Percentiles rank a stretch among this genome's conserved stretches.
These are phyloP conservation scores for Sanghuangporus weigelae DNA, from an alignment of 1,284 basidiomycete genomes.

Conservation along the genomic window DNA sequence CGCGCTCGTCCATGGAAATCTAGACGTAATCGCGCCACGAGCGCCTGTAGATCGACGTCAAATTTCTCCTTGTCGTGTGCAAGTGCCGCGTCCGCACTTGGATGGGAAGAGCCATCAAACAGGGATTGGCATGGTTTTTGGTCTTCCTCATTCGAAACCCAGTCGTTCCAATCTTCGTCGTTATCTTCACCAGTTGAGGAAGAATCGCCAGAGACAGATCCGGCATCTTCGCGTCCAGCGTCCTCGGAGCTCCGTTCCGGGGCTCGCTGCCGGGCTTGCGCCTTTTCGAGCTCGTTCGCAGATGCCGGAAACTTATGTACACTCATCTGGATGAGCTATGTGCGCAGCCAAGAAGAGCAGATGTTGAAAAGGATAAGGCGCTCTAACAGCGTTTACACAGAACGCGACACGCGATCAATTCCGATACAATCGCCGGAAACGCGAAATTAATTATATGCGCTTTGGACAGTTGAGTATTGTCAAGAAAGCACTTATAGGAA, in stretches of 20 bases:
- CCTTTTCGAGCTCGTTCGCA: slow-evolving; percentile 14
- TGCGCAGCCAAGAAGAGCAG: neutral
- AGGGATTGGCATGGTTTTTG: slow-evolving; percentile 64
- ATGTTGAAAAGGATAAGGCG: neutral
- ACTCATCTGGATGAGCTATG: neutral
- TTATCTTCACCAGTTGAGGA: slow-evolving; percentile 38
- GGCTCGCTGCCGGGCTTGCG: neutral
- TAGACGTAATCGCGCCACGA: slow-evolving; percentile 50
- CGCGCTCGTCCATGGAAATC: slow-evolving; percentile 73
- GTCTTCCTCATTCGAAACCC: slow-evolving; percentile 62
- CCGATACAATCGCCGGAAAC: neutral
- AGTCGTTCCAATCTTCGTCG: slow-evolving; percentile 76
- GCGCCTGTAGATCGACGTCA: slow-evolving; percentile 56
- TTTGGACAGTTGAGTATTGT: neutral
- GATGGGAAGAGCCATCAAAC: slow-evolving; percentile 69
- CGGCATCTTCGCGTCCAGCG: neutral
- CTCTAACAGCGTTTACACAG: neutral
- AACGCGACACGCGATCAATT: neutral
- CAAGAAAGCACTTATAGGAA: neutral
- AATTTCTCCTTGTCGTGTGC: slow-evolving; percentile 59
- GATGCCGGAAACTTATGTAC: slow-evolving; percentile 14
- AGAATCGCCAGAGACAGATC: neutral
- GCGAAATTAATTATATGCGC: neutral
- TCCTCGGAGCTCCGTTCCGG: neutral
- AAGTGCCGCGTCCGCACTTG: slow-evolving; percentile 57